A percentile compares a stretch with the other conserved stretches of the same genome.
phyloP scores from a whole-genome alignment of 192 early-diverging fungal species.

The Gaertneriomyces sp. region DNA sequence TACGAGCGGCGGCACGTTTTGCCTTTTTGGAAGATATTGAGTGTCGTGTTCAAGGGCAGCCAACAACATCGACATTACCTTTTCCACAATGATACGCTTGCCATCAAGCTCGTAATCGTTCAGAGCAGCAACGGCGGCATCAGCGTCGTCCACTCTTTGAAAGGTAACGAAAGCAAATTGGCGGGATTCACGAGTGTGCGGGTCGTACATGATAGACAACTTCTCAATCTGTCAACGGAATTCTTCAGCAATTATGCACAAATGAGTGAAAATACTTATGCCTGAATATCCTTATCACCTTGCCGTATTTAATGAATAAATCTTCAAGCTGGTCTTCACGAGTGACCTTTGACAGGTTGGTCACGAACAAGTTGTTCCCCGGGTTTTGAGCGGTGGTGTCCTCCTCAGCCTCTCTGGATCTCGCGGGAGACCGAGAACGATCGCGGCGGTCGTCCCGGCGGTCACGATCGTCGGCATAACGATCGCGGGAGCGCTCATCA shows the following conservation, averaged over 20 bases:
- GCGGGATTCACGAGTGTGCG: constrained; percentile 71
- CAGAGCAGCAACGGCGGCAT: constrained; percentile 35
- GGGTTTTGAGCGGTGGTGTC: constrained; percentile 18
- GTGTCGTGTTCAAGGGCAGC: neutral
- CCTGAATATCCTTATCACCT: constrained; percentile 42
- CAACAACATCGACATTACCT: constrained; percentile 25
- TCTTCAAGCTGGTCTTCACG: constrained; percentile 63
- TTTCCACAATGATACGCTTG: constrained; percentile 40
- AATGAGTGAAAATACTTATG: neutral
- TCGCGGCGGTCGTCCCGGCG: neutral
- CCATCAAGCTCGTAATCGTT: constrained; percentile 37
- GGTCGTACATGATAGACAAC: constrained; percentile 71
- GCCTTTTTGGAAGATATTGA: constrained; percentile 41
- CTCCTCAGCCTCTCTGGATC: constrained; percentile 9
- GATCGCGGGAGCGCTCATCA: neutral
- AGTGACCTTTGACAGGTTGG: constrained; percentile 59
- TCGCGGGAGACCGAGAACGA: neutral
- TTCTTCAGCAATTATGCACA: neutral
- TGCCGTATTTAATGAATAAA: constrained; percentile 68
- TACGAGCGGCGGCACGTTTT: constrained; percentile 61
- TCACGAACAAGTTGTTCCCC: constrained; percentile 68
- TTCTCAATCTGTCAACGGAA: neutral
- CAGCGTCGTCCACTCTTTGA: constrained; percentile 34
- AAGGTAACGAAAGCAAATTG: constrained; percentile 55
- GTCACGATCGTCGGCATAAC: neutral